Evolutionary conservation across 2,329 filamentous ascomycete genomes (phyloP).

Genomic region (Aureobasidium sp.): DNA sequence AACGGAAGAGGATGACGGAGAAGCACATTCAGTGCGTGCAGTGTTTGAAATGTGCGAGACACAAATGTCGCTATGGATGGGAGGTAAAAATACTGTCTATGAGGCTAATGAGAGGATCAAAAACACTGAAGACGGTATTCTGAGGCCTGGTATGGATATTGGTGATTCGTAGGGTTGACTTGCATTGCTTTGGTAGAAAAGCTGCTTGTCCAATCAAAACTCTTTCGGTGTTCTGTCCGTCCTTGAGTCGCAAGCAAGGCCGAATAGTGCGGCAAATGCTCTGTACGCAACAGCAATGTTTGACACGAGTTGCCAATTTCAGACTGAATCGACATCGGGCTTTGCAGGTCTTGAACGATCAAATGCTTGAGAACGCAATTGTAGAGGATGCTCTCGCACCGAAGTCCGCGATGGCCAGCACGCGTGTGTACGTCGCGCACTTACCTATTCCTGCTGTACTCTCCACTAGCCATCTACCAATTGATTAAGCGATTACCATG

Average conservation of each 20-base stretch:
- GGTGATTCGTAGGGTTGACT: not conserved
- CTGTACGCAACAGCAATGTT: not conserved
- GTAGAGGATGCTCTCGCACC: not conserved
- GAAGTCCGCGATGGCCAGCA: not conserved
- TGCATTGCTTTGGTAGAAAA: not conserved
- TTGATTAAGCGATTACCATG: not conserved
- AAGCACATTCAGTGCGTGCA: not conserved
- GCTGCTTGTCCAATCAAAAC: not conserved
- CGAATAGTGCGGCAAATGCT: not conserved
- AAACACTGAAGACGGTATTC: not conserved
- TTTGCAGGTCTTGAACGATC: not conserved
- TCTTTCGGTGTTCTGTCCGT: not conserved
- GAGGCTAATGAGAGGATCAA: not conserved
- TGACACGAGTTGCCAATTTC: not conserved
- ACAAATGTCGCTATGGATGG: not conserved
- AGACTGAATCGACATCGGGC: not conserved
- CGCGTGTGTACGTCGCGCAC: not conserved
- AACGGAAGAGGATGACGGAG: not conserved
- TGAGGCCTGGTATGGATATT: not conserved
- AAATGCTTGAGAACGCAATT: not conserved
- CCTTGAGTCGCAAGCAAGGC: not conserved
- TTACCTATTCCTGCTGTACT: too few relatives aligned
- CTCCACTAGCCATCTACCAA: not conserved
- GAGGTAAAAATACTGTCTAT: not conserved
- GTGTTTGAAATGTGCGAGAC: not conserved